Percentiles rank a stretch among this genome's conserved stretches.
phyloP scores from a whole-genome alignment of 2,329 filamentous ascomycete genomes.

The Metarhizium sp. region DNA sequence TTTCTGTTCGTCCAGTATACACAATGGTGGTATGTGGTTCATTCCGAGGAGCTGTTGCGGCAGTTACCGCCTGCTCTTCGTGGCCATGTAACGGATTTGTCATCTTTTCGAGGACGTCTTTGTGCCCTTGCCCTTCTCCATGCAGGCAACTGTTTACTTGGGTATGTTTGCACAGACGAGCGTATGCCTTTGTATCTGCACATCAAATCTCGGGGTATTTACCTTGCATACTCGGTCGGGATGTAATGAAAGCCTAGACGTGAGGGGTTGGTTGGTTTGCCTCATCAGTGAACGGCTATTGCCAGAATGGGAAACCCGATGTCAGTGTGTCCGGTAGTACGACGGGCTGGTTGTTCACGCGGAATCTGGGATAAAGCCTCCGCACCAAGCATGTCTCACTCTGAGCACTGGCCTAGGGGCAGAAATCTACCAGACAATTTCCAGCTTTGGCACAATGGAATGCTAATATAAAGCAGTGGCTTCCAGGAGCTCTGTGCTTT shows the following conservation, averaged over 20 bases:
- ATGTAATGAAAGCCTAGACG: neutral
- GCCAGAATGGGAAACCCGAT: conserved; percentile 4
- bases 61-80: neutral
- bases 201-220: conserved; percentile 1
- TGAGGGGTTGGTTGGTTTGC: neutral
- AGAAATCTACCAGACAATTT: neutral
- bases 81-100: neutral
- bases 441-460: neutral
- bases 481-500: neutral
- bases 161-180: no score
- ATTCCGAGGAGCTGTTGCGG: neutral
- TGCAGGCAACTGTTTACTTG: conserved; percentile 4
- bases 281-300: neutral
- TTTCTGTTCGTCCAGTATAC: neutral
- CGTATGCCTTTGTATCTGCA: neutral
- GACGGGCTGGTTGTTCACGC: neutral
- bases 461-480: neutral
- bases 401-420: neutral
- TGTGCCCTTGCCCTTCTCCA: neutral
- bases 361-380: neutral
- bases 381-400: neutral
- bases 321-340: neutral
- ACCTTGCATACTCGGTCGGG: neutral
- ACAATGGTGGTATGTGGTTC: neutral
- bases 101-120: neutral